These are phyloP conservation scores for Blastobotrys indianensis DNA, from an alignment of 1,139 yeast genomes.

Conservation along the genomic window DNA sequence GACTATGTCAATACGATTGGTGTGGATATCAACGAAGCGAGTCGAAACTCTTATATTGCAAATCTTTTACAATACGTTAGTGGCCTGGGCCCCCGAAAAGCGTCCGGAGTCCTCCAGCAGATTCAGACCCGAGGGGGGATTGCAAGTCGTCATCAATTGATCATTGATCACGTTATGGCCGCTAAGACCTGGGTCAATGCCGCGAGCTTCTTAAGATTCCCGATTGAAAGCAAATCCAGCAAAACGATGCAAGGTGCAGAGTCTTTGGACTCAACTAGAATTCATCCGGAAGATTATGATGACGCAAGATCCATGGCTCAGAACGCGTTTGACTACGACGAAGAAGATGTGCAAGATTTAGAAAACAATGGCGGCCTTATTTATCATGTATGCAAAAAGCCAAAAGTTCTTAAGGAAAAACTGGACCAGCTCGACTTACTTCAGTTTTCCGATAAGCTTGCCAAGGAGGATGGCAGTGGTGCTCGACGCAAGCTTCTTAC, in stretches of 20 bases:
- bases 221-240: constrained; percentile 48
- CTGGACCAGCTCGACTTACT: constrained; percentile 83
- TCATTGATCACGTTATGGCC: constrained; percentile 72
- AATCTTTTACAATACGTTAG: constrained; percentile 69
- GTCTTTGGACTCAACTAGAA: constrained; percentile 86
- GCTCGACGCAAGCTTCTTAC: constrained; percentile 70
- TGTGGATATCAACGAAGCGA: constrained; percentile 86
- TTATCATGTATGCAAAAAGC: constrained; percentile 50
- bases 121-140: constrained; percentile 70
- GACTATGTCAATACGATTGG: constrained; percentile 91
- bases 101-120: constrained; percentile 77
- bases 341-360: constrained; percentile 80
- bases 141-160: constrained; percentile 67
- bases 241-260: constrained; percentile 60
- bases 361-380: constrained; percentile 80
- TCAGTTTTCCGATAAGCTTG: constrained; percentile 91
- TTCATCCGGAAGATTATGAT: constrained; percentile 96
- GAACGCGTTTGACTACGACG: constrained; percentile 93
- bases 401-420: constrained; percentile 73
- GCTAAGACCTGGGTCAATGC: constrained; percentile 84
- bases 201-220: constrained; percentile 81
- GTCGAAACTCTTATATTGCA: constrained; percentile 66
- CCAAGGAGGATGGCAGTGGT: constrained; percentile 52
- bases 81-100: constrained; percentile 95
- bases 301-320: constrained; percentile 96